A percentile compares a stretch with the other conserved stretches of the same genome.
phyloP scores from a whole-genome alignment of 2,329 filamentous ascomycete genomes.

The Talaromyces sp. region DNA sequence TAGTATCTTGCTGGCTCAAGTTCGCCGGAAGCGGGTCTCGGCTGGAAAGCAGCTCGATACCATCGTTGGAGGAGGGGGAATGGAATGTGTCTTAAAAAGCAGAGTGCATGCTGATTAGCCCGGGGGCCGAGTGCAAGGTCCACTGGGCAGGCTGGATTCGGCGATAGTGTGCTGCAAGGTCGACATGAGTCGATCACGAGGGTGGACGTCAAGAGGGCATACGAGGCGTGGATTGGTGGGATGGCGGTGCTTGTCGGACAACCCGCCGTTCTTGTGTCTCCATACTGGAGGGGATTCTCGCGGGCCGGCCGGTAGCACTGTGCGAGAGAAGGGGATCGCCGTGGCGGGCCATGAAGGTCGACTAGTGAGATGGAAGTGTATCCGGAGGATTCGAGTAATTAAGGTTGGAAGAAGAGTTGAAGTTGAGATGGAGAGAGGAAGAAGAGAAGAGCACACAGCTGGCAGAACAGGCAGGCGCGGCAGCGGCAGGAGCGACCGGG shows the following conservation, averaged over 20 bases:
- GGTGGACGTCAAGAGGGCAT: conserved; percentile 4
- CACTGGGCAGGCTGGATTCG: background rate
- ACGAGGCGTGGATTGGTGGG: conserved; percentile 6
- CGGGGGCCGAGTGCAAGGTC: background rate
- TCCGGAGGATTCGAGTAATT: background rate
- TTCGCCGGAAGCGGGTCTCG: background rate
- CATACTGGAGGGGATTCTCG: background rate
- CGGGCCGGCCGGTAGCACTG: too few species aligned
- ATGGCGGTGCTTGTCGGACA: background rate
- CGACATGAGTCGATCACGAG: conserved; percentile 12
- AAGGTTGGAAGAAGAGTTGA: background rate
- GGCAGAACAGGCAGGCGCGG: background rate
- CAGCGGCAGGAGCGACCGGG: background rate
- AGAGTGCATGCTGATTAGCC: background rate
- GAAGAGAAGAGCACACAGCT: background rate
- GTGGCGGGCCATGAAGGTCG: background rate
- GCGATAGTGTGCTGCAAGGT: conserved; percentile 7
- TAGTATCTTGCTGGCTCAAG: background rate
- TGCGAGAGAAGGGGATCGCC: background rate
- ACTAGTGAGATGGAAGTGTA: background rate
- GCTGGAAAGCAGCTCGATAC: background rate
- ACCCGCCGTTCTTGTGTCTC: background rate
- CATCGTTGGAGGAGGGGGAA: too few species aligned
- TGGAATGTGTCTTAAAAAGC: too few species aligned
- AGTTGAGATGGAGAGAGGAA: background rate